Base-by-base conservation (phyloP, 768 basidiomycete species). In the Phanerochaete sordida region DNA sequence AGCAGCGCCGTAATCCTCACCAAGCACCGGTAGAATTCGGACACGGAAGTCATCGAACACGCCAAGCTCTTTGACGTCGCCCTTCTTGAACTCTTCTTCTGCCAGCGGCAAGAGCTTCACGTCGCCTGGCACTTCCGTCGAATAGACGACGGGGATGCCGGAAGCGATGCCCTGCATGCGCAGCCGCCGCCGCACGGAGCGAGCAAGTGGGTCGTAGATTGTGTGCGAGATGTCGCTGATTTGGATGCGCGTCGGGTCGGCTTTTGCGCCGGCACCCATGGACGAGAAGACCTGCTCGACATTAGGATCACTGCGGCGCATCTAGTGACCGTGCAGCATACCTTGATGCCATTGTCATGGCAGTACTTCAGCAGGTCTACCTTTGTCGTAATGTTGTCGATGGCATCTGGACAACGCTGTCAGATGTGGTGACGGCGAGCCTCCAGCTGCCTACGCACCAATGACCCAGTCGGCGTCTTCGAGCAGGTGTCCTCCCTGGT, bases 341-440 rank as follows among this genome's bases (percentile, higher is more conserved):
- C 93, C 77, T 91, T 94, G 72, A 98, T 85, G 19, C 79, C 70
- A 63, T 88, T 78, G 57, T 87, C 83, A 66, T 90, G 83, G 67
- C 96, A 99, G 72, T 95, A 89, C 59, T 90, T 86, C 8, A 99
- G 81, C 46, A 98, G 78, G 67, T 98, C 95, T 12, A 97, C 93
- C 71, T 99, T 98, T 0, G 96, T 96, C 49, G 90, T 84, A 62
- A 98, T 96, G 69, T 99, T 98, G 74, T 98, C 96, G 60, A 98
- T 99, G 5, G 95, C 95, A 73, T 99, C 96, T 85, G 66, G 5
- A 56, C n/a, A 48, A 4, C 1, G 49, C 45, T 23, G 28, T 53
- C 51, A 35, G 24, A 39, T 26, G 23, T 4, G 19, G 23, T 26
- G 0, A 27, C 4, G 8, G 7, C 19, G 19, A 19, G 19, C 7